Percentiles rank a stretch among this genome's conserved stretches.
phyloP scores from a whole-genome alignment of 768 basidiomycete species.

The Harrya chromipes region DNA sequence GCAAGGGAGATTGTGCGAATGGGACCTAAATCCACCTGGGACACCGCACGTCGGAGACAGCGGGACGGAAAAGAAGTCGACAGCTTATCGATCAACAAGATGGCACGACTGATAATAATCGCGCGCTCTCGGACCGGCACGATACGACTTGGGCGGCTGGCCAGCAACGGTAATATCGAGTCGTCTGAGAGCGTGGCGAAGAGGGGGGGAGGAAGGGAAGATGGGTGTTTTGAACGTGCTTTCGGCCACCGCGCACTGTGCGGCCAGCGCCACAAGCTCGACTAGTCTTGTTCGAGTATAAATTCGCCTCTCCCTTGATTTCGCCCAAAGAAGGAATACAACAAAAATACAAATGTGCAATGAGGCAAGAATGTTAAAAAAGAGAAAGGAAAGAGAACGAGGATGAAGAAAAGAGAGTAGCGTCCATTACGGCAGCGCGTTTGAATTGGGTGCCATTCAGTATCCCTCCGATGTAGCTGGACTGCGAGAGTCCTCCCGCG shows the following conservation, averaged over 20 bases:
- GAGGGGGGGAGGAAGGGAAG: conserved; percentile 6
- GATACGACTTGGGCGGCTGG: conserved; percentile 29
- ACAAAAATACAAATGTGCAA: conserved; percentile 33
- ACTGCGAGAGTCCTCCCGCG: conserved; percentile 58
- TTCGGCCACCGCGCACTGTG: conserved; percentile 32
- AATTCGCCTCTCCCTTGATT: conserved; percentile 21
- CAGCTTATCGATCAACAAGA: conserved; percentile 46
- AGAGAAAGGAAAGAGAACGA: conserved; percentile 22
- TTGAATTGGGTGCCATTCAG: conserved; percentile 21
- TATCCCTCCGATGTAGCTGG: conserved; percentile 32
- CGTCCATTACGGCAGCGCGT: conserved; percentile 24
- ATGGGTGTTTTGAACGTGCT: conserved; percentile 19
- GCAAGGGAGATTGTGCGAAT: conserved; percentile 27
- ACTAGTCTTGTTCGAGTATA: conserved; percentile 21
- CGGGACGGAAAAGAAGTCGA: conserved; percentile 30
- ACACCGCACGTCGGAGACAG: conserved; percentile 15
- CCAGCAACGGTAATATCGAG: conserved; percentile 40
- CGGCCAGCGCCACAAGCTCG: conserved; percentile 32
- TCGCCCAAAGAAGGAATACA: conserved; percentile 31
- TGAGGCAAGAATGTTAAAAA: conserved; percentile 32
- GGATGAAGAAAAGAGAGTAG: conserved; percentile 35
- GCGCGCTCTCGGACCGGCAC: conserved; percentile 34
- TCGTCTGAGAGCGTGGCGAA: conserved; percentile 29
- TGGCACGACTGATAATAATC: conserved; percentile 29
- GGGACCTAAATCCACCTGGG: conserved; percentile 28